Evolutionary conservation across 805 yeast genomes (phyloP).

Genomic region (Hanseniaspora occidentalis): DNA sequence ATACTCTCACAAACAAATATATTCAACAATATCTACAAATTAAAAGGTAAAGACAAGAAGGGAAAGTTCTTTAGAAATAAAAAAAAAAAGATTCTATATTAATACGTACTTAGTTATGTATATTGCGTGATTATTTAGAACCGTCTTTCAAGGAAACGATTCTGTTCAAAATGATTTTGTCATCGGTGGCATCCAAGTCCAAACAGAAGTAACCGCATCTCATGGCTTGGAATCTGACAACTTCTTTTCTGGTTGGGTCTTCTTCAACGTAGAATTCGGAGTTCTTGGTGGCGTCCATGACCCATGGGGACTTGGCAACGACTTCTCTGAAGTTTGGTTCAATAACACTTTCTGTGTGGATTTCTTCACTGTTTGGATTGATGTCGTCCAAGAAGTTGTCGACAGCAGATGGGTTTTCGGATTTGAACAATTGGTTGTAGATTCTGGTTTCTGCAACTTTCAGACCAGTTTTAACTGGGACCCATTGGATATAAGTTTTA

Average conservation of each 20-base stretch:
- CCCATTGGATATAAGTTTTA: slow-evolving; percentile 96
- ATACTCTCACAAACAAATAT: too few relatives aligned
- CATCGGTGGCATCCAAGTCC: slow-evolving; percentile 62
- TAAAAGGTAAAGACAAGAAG: background rate
- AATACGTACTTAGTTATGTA: background rate
- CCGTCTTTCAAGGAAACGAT: slow-evolving; percentile 86
- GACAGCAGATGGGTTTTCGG: slow-evolving; percentile 82
- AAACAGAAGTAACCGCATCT: slow-evolving; percentile 92
- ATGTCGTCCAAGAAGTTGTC: slow-evolving; percentile 81
- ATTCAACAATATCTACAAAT: too few relatives aligned
- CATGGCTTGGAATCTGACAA: slow-evolving; percentile 95
- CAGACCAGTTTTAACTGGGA: slow-evolving; percentile 60
- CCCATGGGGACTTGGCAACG: slow-evolving; percentile 62
- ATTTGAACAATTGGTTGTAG: slow-evolving; percentile 75
- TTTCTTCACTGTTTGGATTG: slow-evolving; percentile 64
- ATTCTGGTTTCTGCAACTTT: slow-evolving; percentile 65
- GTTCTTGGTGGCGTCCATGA: slow-evolving; percentile 41
- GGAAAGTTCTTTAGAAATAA: background rate
- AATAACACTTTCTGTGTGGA: slow-evolving; percentile 51
- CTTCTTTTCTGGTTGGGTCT: slow-evolving; percentile 44
- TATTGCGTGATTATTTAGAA: background rate
- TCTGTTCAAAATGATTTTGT: slow-evolving; percentile 65
- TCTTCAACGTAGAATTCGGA: slow-evolving; percentile 63
- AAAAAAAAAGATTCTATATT: background rate
- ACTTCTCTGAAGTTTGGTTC: slow-evolving; percentile 70